phyloP scores from a whole-genome alignment of 805 yeast species.

The Wickerhamomyces kurtzmanii region DNA sequence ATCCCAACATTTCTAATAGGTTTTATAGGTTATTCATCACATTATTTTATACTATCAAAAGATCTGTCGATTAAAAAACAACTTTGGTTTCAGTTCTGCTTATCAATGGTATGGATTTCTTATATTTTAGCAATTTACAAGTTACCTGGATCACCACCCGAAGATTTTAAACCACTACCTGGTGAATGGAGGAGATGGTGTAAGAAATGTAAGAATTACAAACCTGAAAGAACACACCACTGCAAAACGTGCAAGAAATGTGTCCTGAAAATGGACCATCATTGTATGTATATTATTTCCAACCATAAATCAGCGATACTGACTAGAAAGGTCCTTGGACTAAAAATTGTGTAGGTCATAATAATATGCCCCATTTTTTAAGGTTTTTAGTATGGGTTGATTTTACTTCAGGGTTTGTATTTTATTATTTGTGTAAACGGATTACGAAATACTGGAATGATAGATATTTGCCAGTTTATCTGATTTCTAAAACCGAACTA shows the following conservation, averaged over 20 bases:
- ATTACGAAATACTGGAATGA: constrained; percentile 33
- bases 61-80: constrained; percentile 30
- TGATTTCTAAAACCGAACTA: constrained; percentile 42
- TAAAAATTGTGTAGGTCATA: constrained; percentile 77
- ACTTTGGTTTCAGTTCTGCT: constrained; percentile 32
- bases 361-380: constrained; percentile 69
- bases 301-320: background rate
- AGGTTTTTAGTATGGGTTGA: constrained; percentile 66
- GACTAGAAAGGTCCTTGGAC: constrained; percentile 63
- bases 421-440: constrained; percentile 30
- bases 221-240: constrained; percentile 83
- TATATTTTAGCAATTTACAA: constrained; percentile 59
- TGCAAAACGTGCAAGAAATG: constrained; percentile 69
- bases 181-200: constrained; percentile 64
- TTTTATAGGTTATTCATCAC: constrained; percentile 53
- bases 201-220: constrained; percentile 56
- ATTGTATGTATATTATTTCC: constrained; percentile 33
- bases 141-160: constrained; percentile 63
- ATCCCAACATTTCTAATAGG: constrained; percentile 58
- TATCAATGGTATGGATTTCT: constrained; percentile 61
- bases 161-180: constrained; percentile 27
- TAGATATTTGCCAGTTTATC: constrained; percentile 45
- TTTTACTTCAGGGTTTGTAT: constrained; percentile 36
- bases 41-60: constrained; percentile 40
- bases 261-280: constrained; percentile 89